Base-by-base conservation (phyloP, 805 yeast species). In the Nakazawaea pomicola region DNA sequence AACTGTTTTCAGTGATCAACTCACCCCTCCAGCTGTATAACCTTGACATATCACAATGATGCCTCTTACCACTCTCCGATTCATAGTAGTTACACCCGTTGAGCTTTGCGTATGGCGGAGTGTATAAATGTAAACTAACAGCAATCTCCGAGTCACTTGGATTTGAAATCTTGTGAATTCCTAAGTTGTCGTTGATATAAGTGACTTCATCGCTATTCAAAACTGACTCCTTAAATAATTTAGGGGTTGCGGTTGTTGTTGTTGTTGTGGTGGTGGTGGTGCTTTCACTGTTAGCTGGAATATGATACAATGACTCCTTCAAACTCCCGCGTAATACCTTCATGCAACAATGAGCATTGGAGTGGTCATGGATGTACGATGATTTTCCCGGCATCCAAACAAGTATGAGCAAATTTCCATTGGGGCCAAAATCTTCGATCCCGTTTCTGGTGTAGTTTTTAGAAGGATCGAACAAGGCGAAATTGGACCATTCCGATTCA, bases 261-360 rank as follows among this genome's bases (percentile, higher is more conserved):
- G n/a, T n/a, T n/a, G n/a, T n/a, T n/a, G n/a, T n/a, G n/a, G n/a
- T n/a, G n/a, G n/a, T n/a, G n/a, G n/a, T n/a, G n/a, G n/a, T n/a
- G 16, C 34, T 46, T 6, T 30, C 20, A 6, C 58, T 64, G 2
- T 52, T 50, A 6, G 47, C 47, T 2, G 84, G 84, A 44, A 67
- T 56, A 27, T 70, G 74, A 50, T 75, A 81, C 16, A 79, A 60
- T 7, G 73, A 68, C 58, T 83, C 91, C 10, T 61, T 60, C 36
- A 83, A 64, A 23, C 61, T 56, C 6, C 90, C 90, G 49, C 72
- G 65, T 46, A 83, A 63, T 33, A 83, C 65, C 57, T 82, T 82
- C 78, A 83, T 81, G 46, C 81, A 70, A 59, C 91, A 83, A 60
- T 83, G 88, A 10, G 89, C 87, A 41, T 74, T 68, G 16, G 88